A percentile compares a stretch with the other conserved stretches of the same genome.
Conservation (phyloP, 2,329 filamentous ascomycete species). For the Colletotrichum lindemuthianum region DNA sequence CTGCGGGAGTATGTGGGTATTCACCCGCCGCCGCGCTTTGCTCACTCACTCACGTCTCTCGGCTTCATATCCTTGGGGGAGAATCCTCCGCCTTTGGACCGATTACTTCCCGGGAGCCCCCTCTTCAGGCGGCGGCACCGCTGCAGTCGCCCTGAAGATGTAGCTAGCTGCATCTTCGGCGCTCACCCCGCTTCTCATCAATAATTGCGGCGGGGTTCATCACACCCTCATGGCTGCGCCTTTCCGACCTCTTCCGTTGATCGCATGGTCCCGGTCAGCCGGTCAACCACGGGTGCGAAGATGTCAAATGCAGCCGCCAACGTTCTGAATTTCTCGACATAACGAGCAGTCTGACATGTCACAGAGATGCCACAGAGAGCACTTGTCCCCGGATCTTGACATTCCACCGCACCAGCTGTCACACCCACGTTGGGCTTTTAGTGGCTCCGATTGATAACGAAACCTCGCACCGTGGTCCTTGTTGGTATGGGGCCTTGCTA, state of each 20-base stretch:
- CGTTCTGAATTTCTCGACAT: conserved; percentile 1
- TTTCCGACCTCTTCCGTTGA: conserved; percentile 33
- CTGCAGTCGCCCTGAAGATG: conserved; percentile 30
- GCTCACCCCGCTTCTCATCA: conserved; percentile 33
- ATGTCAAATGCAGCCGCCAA: conserved; percentile 12
- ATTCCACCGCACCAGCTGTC: conserved; percentile 27
- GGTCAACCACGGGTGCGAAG: conserved; percentile 20
- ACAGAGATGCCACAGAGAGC: conserved; percentile 4
- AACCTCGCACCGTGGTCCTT: conserved; percentile 29
- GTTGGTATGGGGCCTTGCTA: conserved; percentile 20
- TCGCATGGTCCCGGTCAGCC: conserved; percentile 25
- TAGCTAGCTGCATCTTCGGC: conserved; percentile 23
- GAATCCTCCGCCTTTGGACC: conserved; percentile 34
- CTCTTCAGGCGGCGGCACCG: conserved; percentile 20
- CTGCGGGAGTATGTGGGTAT: conserved; percentile 23
- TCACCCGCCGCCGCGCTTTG: conserved; percentile 23
- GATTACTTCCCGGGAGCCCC: conserved; percentile 26
- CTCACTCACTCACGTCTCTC: conserved; percentile 11
- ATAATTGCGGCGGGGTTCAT: conserved; percentile 33
- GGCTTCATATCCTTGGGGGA: conserved; percentile 18
- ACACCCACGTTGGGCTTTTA: conserved; percentile 33
- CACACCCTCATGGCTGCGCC: conserved; percentile 28
- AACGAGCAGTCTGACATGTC: conserved; percentile 17
- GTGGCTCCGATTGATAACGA: conserved; percentile 33
- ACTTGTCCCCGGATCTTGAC: conserved; percentile 24